Percentiles rank a stretch among this genome's conserved stretches.
These are phyloP conservation scores for Leccinum uliginosum DNA, from an alignment of 768 basidiomycete genomes.

Conservation along the genomic window DNA sequence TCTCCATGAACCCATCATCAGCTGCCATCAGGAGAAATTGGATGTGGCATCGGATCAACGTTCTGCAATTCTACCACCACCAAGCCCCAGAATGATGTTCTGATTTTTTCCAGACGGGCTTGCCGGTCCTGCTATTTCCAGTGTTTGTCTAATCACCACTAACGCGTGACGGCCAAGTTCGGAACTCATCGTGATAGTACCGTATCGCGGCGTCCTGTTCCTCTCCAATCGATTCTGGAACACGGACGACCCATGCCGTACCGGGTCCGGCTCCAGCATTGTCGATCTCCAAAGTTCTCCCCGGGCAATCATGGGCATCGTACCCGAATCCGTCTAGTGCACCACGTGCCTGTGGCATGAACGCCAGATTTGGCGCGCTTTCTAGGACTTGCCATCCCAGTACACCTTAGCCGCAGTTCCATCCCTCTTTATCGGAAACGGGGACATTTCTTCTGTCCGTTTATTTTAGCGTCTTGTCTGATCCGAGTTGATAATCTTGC, in stretches of 20 bases:
- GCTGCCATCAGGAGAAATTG: not conserved
- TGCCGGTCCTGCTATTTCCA: not conserved
- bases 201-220: not conserved
- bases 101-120: not conserved
- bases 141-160: not conserved
- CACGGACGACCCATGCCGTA: not conserved
- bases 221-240: not conserved
- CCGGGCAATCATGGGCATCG: not conserved
- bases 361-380: not conserved
- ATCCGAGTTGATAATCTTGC: not conserved
- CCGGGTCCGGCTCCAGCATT: not conserved
- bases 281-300: not conserved
- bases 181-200: not conserved
- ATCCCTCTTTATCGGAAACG: not conserved
- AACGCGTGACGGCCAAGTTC: not conserved
- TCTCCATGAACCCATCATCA: not conserved
- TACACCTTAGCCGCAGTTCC: not conserved
- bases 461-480: not conserved
- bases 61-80: not conserved
- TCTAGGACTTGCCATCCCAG: slow-evolving; percentile 1
- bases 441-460: not conserved
- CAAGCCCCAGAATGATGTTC: not conserved
- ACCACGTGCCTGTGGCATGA: not conserved
- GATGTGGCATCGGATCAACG: not conserved
- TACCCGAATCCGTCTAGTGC: not conserved